These are phyloP conservation scores for Gracilaria gracilis DNA, from an alignment of 23 red algal species.

Conservation along the genomic window DNA sequence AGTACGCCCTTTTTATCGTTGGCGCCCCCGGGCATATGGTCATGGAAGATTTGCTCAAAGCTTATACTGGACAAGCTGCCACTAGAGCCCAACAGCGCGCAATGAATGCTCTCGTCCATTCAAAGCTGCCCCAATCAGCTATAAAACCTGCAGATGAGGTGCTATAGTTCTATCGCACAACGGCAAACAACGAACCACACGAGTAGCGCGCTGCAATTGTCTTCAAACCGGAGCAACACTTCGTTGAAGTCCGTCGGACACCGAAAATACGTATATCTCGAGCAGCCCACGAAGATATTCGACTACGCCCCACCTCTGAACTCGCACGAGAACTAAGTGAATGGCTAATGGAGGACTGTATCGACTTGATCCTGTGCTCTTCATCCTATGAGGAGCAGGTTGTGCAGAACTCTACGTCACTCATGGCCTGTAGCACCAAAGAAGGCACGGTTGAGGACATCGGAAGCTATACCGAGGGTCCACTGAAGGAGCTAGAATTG, in stretches of 20 bases:
- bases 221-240: background rate
- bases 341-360: constrained; percentile 1
- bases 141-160: constrained; percentile 17
- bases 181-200: no score
- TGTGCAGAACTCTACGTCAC: no score
- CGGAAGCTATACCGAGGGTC: background rate
- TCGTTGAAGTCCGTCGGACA: background rate
- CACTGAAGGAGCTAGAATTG: background rate
- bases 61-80: background rate
- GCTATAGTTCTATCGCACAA: background rate
- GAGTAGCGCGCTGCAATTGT: background rate
- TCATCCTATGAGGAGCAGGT: background rate
- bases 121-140: background rate
- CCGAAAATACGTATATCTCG: background rate
- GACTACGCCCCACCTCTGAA: background rate
- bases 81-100: background rate
- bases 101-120: background rate
- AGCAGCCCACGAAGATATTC: constrained; percentile 38
- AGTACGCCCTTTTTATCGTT: constrained; percentile 28
- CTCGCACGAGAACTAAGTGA: constrained; percentile 30
- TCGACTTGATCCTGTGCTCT: background rate
- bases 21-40: background rate
- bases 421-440: background rate
- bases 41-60: constrained; percentile 4
- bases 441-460: background rate